These are phyloP conservation scores for Pseudonectria buxi DNA, from an alignment of 2,329 filamentous ascomycete species.

Conservation along the genomic window DNA sequence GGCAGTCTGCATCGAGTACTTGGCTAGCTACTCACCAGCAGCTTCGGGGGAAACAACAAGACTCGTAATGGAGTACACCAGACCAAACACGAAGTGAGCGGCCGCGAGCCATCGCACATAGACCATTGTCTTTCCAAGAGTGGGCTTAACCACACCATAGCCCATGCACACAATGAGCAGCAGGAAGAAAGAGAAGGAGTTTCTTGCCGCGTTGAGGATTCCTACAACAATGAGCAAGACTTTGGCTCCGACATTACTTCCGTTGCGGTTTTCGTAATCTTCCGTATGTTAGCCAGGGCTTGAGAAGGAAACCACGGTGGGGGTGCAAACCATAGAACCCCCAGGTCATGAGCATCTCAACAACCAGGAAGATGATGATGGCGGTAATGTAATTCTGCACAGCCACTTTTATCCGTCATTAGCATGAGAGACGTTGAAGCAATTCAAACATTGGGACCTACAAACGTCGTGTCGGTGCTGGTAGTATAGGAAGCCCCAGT, in stretches of 20 bases:
- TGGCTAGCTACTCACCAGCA: slow-evolving; percentile 50
- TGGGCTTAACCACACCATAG: slow-evolving; percentile 94
- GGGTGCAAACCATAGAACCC: slow-evolving; percentile 74
- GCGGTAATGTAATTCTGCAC: slow-evolving; percentile 99
- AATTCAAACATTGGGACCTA: slow-evolving; percentile 33
- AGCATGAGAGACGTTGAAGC: slow-evolving; percentile 4
- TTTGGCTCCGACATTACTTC: slow-evolving; percentile 75
- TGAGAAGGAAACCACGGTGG: background rate
- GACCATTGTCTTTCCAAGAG: slow-evolving; percentile 87
- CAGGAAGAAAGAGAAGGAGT: slow-evolving; percentile 97
- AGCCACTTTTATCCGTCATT: slow-evolving; percentile 50
- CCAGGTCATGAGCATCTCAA: slow-evolving; percentile 99
- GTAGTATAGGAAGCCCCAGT: slow-evolving; percentile 92
- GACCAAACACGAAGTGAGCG: slow-evolving; percentile 88
- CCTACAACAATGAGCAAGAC: slow-evolving; percentile 87
- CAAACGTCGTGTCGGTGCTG: slow-evolving; percentile 88
- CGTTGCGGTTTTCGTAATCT: slow-evolving; percentile 91
- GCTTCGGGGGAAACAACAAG: slow-evolving; percentile 83
- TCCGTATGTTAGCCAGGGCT: slow-evolving; percentile 26
- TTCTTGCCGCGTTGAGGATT: slow-evolving; percentile 84
- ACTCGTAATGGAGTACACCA: slow-evolving; percentile 87
- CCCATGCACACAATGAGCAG: slow-evolving; percentile 99
- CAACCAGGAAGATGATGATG: slow-evolving; percentile 85
- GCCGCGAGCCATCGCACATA: slow-evolving; percentile 86
- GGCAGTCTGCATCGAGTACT: background rate